phyloP scores from a whole-genome alignment of 2,329 filamentous ascomycete genomes.

The Fusarium sp. region DNA sequence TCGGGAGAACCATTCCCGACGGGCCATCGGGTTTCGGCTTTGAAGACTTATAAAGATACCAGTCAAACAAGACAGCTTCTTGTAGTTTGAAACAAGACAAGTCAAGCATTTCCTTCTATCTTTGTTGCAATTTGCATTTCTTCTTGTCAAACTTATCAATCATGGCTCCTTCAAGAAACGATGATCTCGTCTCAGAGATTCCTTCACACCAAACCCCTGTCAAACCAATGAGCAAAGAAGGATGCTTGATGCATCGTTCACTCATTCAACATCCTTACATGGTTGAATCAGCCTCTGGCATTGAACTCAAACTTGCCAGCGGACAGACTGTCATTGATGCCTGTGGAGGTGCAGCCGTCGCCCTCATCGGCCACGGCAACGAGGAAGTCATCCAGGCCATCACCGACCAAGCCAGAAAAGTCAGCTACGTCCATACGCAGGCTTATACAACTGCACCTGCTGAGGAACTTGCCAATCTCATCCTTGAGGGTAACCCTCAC shows the following conservation, averaged over 20 bases:
- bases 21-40: slow-evolving; percentile 21
- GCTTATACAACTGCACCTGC: slow-evolving; percentile 37
- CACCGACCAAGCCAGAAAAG: slow-evolving; percentile 61
- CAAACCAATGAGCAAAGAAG: slow-evolving; percentile 10
- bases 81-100: background rate
- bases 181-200: slow-evolving; percentile 8
- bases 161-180: slow-evolving; percentile 10
- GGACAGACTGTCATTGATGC: slow-evolving; percentile 74
- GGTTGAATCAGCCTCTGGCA: slow-evolving; percentile 57
- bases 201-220: background rate
- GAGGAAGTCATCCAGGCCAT: slow-evolving; percentile 67
- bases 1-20: slow-evolving; percentile 18
- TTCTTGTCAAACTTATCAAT: background rate
- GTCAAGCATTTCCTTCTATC: background rate
- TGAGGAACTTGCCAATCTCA: slow-evolving; percentile 34
- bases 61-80: background rate
- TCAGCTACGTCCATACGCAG: slow-evolving; percentile 41
- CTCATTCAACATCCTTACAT: slow-evolving; percentile 39
- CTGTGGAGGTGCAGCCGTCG: slow-evolving; percentile 75
- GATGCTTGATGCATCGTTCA: slow-evolving; percentile 45
- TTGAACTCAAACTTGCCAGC: slow-evolving; percentile 46
- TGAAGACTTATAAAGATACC: slow-evolving; percentile 1
- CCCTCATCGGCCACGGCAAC: slow-evolving; percentile 72
- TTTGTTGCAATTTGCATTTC: background rate
- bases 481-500: slow-evolving; percentile 31